Conservation (phyloP, 768 basidiomycete genomes). For the Fomitopsis serialis region DNA sequence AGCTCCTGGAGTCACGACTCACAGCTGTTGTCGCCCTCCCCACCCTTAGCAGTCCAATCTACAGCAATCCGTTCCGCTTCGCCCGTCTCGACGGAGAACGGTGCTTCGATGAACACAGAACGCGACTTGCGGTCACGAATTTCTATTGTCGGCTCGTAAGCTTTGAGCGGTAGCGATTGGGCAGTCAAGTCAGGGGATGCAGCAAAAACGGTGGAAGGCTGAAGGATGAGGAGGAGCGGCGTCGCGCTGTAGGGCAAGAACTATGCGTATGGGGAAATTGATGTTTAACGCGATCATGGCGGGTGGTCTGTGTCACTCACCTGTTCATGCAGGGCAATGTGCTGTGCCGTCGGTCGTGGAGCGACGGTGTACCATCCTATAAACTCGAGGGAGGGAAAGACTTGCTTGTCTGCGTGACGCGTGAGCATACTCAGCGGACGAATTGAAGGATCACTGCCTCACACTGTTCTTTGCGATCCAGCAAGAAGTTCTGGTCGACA, state of each 20-base stretch:
- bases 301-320: slow-evolving; percentile 28
- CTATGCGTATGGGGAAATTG: slow-evolving; percentile 31
- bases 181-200: slow-evolving; percentile 47
- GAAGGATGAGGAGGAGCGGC: slow-evolving; percentile 79
- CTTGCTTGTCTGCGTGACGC: slow-evolving; percentile 79
- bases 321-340: slow-evolving; percentile 85
- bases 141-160: slow-evolving; percentile 91
- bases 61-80: slow-evolving; percentile 99
- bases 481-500: slow-evolving; percentile 80
- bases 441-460: slow-evolving; percentile 15
- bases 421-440: neutral
- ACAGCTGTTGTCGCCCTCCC: slow-evolving; percentile 79
- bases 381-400: slow-evolving; percentile 95
- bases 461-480: slow-evolving; percentile 87
- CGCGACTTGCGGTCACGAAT: slow-evolving; percentile 73
- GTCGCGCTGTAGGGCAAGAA: slow-evolving; percentile 83
- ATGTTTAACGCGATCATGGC: no score
- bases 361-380: slow-evolving; percentile 98
- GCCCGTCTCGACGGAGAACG: slow-evolving; percentile 91
- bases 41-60: slow-evolving; percentile 88
- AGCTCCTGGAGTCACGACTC: slow-evolving; percentile 27
- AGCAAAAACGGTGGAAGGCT: slow-evolving; percentile 42
- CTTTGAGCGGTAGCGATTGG: slow-evolving; percentile 81
- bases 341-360: slow-evolving; percentile 60
- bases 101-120: slow-evolving; percentile 77